Evolutionary conservation across 108 stramenopile species (phyloP), one percentile per base, ranked within the genome.

Genomic region (Discostella stelligeroides): DNA sequence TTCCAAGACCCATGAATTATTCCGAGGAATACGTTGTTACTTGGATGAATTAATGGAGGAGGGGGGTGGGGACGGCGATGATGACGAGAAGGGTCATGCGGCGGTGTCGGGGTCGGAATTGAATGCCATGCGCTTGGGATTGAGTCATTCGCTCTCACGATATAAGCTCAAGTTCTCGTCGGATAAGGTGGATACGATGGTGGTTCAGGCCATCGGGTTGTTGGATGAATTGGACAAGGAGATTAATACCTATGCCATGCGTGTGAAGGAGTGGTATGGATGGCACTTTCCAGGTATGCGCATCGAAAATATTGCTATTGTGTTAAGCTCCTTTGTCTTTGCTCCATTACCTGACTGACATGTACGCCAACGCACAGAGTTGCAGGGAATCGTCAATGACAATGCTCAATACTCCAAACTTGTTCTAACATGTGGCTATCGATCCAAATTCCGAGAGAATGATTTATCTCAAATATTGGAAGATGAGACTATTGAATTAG

Each of bases 201-300:
- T 99, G 66, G 91, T 99, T 64, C 99, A 99, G 89, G 98, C 99
- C n/a, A 96, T 99, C 28, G 97, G 97, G 9, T 82, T 99, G 51
- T 85, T 99, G 70, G 99, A 99, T 81, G 98, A 99, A 71, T 84
- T 99, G 30, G 99, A 99, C 82, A 99, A 99, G 89, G 99, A 99
- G 86, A 98, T 99, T 82, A 99, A 99, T 79, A 99, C 97, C 7
- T 99, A 99, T 79, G 99, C 99, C 56, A 99, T 99, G 99, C 82
- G 99, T 51, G 98, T 99, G 17, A 94, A 95, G 79, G 99, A 99
- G 85, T 99, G 99, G 99, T 99, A 98, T 83, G 98, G 98, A 50
- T 99, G 98, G 98, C 99, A 99, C 85, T 99, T 99, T 83, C 99
- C 99, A 28, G 82, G 82, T 83, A 27, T 65, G 78, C 73, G 55